These are phyloP conservation scores for Suillus subalutaceus DNA, from an alignment of 768 basidiomycete species.

Conservation along the genomic window DNA sequence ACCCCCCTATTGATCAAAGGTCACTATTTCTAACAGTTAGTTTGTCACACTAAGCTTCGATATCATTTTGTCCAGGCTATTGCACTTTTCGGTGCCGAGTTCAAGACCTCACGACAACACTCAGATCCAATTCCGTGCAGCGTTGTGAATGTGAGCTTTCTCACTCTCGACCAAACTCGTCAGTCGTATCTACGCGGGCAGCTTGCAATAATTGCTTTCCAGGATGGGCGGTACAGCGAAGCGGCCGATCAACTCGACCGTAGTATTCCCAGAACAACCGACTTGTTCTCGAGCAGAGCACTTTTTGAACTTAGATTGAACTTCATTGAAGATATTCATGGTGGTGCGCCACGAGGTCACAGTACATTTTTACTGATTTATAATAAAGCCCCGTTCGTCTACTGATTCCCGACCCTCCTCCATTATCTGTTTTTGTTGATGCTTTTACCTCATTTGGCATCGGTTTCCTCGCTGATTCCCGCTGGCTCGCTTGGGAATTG, in stretches of 20 bases:
- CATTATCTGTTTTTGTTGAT: conserved; percentile 37
- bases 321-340: neutral
- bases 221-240: neutral
- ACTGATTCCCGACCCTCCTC: conserved; percentile 11
- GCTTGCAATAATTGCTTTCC: neutral
- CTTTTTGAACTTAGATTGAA: neutral
- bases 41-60: neutral
- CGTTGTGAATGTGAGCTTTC: conserved; percentile 4
- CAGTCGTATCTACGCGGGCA: conserved; percentile 1
- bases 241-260: neutral
- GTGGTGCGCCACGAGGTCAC: neutral
- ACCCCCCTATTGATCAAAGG: neutral
- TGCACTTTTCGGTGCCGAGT: neutral
- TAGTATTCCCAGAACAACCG: neutral
- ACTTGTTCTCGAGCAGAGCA: neutral
- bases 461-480: conserved; percentile 36
- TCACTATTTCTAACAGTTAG: neutral
- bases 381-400: neutral
- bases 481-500: conserved; percentile 46
- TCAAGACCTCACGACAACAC: neutral
- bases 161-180: neutral
- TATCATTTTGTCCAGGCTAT: neutral
- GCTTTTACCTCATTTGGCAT: conserved; percentile 44
- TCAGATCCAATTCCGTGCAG: neutral
- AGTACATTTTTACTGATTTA: neutral